A percentile compares a stretch with the other conserved stretches of the same genome.
Conservation (phyloP, 2,329 filamentous ascomycete species). For the Teratosphaeria pseudoeucalypti region DNA sequence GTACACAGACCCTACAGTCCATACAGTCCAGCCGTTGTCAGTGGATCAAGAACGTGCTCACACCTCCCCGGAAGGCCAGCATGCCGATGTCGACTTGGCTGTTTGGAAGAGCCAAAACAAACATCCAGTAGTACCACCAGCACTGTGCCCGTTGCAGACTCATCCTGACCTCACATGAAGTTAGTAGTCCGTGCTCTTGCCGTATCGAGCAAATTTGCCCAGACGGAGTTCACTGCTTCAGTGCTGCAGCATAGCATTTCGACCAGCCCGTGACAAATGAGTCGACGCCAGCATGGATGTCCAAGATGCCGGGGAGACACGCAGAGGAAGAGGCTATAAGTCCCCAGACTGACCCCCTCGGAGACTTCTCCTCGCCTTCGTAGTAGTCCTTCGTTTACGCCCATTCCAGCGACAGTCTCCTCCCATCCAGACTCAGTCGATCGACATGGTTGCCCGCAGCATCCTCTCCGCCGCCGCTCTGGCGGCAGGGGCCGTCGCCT, state of each 20-base stretch:
- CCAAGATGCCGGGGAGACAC: background rate
- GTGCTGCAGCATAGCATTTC: background rate
- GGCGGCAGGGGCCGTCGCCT: background rate
- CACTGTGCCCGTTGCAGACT: background rate
- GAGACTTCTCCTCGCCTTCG: too few species aligned
- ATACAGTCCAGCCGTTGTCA: background rate
- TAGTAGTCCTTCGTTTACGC: background rate
- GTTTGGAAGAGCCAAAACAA: background rate
- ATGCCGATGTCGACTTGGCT: background rate
- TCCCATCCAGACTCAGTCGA: background rate
- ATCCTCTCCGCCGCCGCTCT: background rate
- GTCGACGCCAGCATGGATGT: background rate
- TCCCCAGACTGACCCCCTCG: background rate
- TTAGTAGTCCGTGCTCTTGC: background rate
- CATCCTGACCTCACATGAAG: background rate
- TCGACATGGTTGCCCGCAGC: background rate
- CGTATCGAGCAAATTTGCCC: background rate
- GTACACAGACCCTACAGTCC: background rate
- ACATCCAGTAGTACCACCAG: background rate
- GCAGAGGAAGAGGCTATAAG: background rate
- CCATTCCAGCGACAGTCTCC: background rate
- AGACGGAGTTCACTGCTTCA: background rate
- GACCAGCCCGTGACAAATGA: background rate
- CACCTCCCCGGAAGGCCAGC: background rate
- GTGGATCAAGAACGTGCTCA: background rate